Evolutionary conservation across 805 yeast genomes (phyloP), one percentile per base, ranked within the genome.

Genomic region (Wickerhamomyces tratensis): DNA sequence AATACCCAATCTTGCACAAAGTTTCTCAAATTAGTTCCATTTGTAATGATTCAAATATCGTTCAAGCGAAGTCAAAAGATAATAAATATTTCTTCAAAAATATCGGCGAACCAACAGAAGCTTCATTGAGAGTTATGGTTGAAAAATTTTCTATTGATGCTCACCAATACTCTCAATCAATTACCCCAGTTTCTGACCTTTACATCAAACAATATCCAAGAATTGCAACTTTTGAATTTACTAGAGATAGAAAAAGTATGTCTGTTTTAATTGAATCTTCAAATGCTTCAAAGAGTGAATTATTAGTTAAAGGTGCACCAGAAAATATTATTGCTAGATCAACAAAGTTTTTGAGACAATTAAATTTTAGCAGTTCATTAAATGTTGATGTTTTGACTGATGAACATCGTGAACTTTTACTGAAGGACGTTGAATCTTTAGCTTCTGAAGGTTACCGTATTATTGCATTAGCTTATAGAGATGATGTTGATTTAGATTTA

Each of bases 71-170:
- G n/a, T 56, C 50, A 20, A 70, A 69, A 12, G 68, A 68, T 51
- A 39, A 39, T 14, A 12, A 12, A 13, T 31, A 31, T 31, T 7
- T 7, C 25, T 54, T 35, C 43, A 52, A 48, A 41, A 48, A 58
- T 30, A 54, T 65, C 49, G 80, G 80, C 40, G 80, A 75, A 53
- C 77, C 79, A 29, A 75, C 79, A 7, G 80, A 75, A 54, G 76
- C 77, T 20, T 73, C 78, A 9, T 72, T 73, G 47, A 61, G 62
- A 42, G 71, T 76, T 14, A 48, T 70, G 26, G 64, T 65, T 31
- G 58, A 63, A 40, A 54, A 54, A 26, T 44, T 50, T 8, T 49
- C 55, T 5, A 45, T 43, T 25, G 47, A 61, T 12, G 41, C 53
- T 14, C 13, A 37, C 30, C 33, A 57, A 45, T 38, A 40, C 34